Evolutionary conservation across 176 grass and related monocot species (phyloP), one percentile per base, ranked within the genome.

Genomic region (Ensete glaucum): DNA sequence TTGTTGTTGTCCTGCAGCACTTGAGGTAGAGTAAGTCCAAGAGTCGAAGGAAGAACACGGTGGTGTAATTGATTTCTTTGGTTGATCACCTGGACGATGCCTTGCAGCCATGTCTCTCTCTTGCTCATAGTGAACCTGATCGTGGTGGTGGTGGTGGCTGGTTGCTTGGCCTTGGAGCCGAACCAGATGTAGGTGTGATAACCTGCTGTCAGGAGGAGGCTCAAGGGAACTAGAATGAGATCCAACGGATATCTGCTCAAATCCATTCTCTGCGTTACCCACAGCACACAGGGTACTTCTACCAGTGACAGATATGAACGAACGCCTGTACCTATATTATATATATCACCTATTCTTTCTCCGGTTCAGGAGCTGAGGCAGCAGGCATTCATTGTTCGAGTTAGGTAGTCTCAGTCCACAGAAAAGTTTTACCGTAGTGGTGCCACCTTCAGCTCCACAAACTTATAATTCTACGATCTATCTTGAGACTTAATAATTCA

Each of bases 101-200:
- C 76, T 76, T 76, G 53, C 15, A 62, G 13, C 85, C 85, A 87
- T 49, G 15, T 52, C 59, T 50, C 70, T 69, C 78, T 83, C 62
- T 8, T 25, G 3, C 56, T 53, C 15, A 14, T 50, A 14, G 29
- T 53, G n/a, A 62, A 16, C 17, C 68, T 56, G 21, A 80, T 27
- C 24, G 16, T 76, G 64, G 62, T 25, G 24, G 24, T 24, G 24
- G 24, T 25, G 24, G 24, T 70, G 14, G 29, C 62, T 24, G 69
- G 54, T 62, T 48, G 14, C 9, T 76, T 55, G 59, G 54, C 80
- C 27, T 83, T 87, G 76, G 49, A 75, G 43, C 11, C 54, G 26
- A 71, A 77, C 75, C 75, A 82, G 67, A 77, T 62, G 48, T 67
- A 87, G 26, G n/a, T 11, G 76, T 87, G 85, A 64, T 87, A 87